A percentile compares a stretch with the other conserved stretches of the same genome.
These are phyloP conservation scores for Clitopilus hobsonii DNA, from an alignment of 768 basidiomycete genomes.

Conservation along the genomic window DNA sequence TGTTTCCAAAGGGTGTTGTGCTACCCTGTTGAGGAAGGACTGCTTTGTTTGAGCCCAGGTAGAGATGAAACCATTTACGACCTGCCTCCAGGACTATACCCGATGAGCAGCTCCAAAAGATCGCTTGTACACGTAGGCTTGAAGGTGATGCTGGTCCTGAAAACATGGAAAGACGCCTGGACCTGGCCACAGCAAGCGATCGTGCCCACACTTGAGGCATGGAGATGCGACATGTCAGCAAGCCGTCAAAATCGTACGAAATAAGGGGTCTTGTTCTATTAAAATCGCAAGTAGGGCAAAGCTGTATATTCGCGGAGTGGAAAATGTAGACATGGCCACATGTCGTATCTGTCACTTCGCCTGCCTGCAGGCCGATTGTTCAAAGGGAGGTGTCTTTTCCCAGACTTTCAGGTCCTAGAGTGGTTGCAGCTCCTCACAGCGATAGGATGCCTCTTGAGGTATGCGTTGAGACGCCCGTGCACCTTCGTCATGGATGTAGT, in stretches of 20 bases:
- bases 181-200: background rate
- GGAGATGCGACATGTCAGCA: slow-evolving; percentile 1
- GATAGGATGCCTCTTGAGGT: no score
- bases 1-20: no score
- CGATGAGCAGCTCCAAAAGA: no score
- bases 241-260: background rate
- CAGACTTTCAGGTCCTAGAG: background rate
- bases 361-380: background rate
- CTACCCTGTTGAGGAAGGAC: no score
- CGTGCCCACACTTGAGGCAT: background rate
- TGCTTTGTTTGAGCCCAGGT: no score
- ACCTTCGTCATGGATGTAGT: no score
- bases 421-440: no score
- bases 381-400: background rate
- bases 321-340: background rate
- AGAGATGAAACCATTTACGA: no score
- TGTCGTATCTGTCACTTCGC: background rate
- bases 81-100: no score
- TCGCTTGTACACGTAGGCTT: no score
- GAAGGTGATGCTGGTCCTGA: no score
- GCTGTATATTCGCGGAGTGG: background rate
- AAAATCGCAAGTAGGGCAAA: background rate
- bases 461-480: no score
- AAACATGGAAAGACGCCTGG: background rate
- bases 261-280: background rate